phyloP scores from a whole-genome alignment of 1,139 yeast species.

The Debaryomycetaceae sp. region DNA sequence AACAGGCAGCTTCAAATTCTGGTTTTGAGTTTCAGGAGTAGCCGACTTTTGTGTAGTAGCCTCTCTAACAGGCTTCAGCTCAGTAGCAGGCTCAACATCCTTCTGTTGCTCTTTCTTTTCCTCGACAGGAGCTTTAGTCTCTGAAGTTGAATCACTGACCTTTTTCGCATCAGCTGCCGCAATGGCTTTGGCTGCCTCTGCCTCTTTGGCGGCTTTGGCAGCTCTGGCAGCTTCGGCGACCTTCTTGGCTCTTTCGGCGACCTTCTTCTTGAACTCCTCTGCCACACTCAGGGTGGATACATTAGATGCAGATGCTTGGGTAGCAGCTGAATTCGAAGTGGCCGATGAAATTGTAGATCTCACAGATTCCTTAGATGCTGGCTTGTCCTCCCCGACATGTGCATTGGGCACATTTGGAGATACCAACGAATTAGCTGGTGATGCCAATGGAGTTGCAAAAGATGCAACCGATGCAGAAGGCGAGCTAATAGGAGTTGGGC shows the following conservation, averaged over 20 bases:
- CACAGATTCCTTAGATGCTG: conserved; percentile 9
- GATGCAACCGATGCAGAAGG: conserved; percentile 14
- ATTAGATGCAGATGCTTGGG: conserved; percentile 12
- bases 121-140: background rate
- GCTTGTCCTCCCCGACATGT: conserved; percentile 3
- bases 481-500: conserved; percentile 15
- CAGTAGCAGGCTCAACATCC: background rate
- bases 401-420: conserved; percentile 3
- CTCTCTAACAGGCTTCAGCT: background rate
- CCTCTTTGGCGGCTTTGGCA: conserved; percentile 3
- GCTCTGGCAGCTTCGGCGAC: conserved; percentile 9
- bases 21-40: background rate
- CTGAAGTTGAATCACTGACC: background rate
- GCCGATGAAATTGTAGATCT: conserved; percentile 10
- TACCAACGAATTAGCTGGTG: conserved; percentile 16
- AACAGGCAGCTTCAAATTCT: background rate
- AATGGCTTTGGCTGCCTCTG: conserved; percentile 4
- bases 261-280: conserved; percentile 19
- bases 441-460: conserved; percentile 11
- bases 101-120: background rate
- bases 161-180: background rate
- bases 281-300: conserved; percentile 14
- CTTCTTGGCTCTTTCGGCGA: conserved; percentile 12
- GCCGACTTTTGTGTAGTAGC: background rate
- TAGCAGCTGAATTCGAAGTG: conserved; percentile 14